Base-by-base conservation (phyloP, 83 land plant genomes). In the Larix sibirica region DNA sequence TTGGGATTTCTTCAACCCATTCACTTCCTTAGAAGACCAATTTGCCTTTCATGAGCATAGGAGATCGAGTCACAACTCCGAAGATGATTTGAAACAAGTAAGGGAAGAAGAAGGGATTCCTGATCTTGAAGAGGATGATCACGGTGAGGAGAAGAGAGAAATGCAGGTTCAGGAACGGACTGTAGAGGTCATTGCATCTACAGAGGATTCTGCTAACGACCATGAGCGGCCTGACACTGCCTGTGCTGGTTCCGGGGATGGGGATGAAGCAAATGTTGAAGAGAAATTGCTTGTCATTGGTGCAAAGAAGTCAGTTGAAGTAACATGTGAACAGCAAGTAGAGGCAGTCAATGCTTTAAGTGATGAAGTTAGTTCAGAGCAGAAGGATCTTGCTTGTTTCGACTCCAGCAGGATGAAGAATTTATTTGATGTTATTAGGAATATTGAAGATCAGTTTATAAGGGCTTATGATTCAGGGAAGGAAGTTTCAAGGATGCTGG, bases 401-500 rank as follows among this genome's bases (percentile, higher is more conserved):
- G 84, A 80, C 36, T 79, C 69, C 23, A 44, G 18, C 38, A 81
- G 75, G 47, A 77, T 66, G 61, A 91, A 85, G 86, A 96, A 93
- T 68, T 89, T 95, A 60, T 60, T 86, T 28, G 87, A 89, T 14
- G 85, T 90, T 83, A 87, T 95, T 63, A 95, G 86, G 82, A 94
- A 93, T 3, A 88, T 95, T 70, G 96, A 95, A 66, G 38, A 77
- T 77, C 89, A 89, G 21, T 95, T 93, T 73, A 23, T 82, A 20
- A 90, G 83, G 80, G 97, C 94, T 75, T 92, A 93, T 62, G 96
- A 90, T 0, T 89, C 92, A 26, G 97, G 97, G 31, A 90, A 83
- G 89, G 97, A 95, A 85, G 94, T 95, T 71, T 89, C 92, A 42
- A 87, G 89, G 83, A 93, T 93, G 95, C 89, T 95, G 12, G 97